Conservation (phyloP, 108 stramenopile genomes). For the Pseudonitzschia delicatissima region DNA sequence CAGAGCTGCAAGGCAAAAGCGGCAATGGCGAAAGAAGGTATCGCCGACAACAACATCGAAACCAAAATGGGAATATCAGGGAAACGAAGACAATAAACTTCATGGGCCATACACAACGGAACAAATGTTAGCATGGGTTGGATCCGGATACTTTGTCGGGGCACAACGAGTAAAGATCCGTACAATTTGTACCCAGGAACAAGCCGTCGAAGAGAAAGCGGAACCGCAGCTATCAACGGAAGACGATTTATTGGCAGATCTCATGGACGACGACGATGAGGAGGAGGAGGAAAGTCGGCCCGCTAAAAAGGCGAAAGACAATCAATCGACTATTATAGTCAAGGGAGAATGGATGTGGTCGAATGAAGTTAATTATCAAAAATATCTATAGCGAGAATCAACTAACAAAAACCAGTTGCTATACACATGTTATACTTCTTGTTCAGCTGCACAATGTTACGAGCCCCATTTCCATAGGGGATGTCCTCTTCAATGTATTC, state of each 20-base stretch:
- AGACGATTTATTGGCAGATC: conserved; percentile 78
- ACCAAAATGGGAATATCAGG: conserved; percentile 70
- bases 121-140: conserved; percentile 79
- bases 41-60: conserved; percentile 10
- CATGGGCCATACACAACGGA: conserved; percentile 78
- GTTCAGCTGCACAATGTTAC: too few species aligned
- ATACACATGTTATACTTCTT: too few species aligned
- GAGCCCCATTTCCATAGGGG: too few species aligned
- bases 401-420: too few species aligned
- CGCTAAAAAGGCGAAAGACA: conserved; percentile 3
- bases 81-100: conserved; percentile 70
- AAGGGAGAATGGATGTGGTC: conserved; percentile 37
- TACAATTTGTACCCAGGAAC: conserved; percentile 21
- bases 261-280: conserved; percentile 61
- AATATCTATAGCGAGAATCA: conserved; percentile 3
- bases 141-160: conserved; percentile 81
- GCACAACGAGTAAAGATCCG: conserved; percentile 72
- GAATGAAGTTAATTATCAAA: conserved; percentile 21
- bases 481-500: too few species aligned
- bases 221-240: conserved; percentile 9
- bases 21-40: conserved; percentile 4
- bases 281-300: conserved; percentile 19
- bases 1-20: conserved; percentile 24
- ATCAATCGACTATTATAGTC: not conserved
- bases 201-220: not conserved